phyloP scores from a whole-genome alignment of 352 stramenopile species.

The Globisporangium rhizosaccharum region DNA sequence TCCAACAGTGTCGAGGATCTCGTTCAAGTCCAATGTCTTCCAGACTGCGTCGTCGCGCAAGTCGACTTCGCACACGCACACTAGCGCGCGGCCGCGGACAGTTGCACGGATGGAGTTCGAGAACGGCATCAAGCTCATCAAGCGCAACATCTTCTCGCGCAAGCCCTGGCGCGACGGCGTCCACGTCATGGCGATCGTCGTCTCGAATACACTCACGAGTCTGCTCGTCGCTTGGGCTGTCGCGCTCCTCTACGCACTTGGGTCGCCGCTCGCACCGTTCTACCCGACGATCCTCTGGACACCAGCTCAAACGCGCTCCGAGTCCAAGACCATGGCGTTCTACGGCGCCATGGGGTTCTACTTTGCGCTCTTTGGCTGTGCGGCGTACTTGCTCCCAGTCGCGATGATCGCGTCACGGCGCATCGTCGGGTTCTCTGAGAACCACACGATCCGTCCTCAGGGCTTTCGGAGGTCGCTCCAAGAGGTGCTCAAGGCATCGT shows the following conservation, averaged over 20 bases:
- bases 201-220: conserved; percentile 21
- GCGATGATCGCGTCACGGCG: conserved; percentile 15
- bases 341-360: conserved; percentile 17
- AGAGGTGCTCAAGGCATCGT: conserved; percentile 5
- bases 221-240: conserved; percentile 18
- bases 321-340: conserved; percentile 11
- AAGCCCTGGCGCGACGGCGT: conserved; percentile 26
- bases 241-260: conserved; percentile 20
- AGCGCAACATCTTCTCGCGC: conserved; percentile 22
- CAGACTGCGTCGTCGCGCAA: background rate
- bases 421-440: conserved; percentile 11
- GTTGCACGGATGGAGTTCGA: conserved; percentile 17
- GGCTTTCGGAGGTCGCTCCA: conserved; percentile 9
- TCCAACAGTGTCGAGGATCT: background rate
- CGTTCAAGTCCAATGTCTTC: background rate
- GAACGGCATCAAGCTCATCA: conserved; percentile 23
- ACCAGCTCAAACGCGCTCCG: background rate
- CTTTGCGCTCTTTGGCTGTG: conserved; percentile 23
- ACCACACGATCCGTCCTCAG: background rate
- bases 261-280: conserved; percentile 17
- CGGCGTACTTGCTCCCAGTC: conserved; percentile 13
- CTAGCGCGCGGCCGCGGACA: background rate
- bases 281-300: conserved; percentile 1
- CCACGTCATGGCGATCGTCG: conserved; percentile 27
- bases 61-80: background rate